Conservation (phyloP, 1,284 basidiomycete species). For the Thecaphora thlaspeos region DNA sequence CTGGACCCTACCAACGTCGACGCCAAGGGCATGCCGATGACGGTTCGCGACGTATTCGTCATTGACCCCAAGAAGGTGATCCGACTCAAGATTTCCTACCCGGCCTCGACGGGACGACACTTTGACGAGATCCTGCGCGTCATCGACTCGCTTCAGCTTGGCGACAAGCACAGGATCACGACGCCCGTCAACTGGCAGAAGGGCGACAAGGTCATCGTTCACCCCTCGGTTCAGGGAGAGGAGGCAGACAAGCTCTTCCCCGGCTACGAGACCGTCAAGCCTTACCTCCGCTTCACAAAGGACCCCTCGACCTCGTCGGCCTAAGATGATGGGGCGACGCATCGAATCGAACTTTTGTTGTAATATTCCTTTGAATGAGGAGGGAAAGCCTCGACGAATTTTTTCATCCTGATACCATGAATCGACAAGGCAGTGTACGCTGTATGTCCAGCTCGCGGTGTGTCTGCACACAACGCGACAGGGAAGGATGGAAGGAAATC, state of each 20-base stretch:
- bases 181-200: slow-evolving; percentile 89
- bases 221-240: slow-evolving; percentile 80
- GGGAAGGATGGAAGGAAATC: too few relatives aligned
- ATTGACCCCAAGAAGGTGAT: slow-evolving; percentile 56
- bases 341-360: too few relatives aligned
- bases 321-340: too few relatives aligned
- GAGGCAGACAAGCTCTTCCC: slow-evolving; percentile 88
- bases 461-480: too few relatives aligned
- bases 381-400: too few relatives aligned
- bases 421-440: too few relatives aligned
- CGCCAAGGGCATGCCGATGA: slow-evolving; percentile 73
- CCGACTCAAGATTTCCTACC: slow-evolving; percentile 81
- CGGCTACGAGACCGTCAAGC: slow-evolving; percentile 61
- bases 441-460: too few relatives aligned
- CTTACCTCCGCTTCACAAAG: slow-evolving; percentile 62
- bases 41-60: slow-evolving; percentile 60
- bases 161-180: slow-evolving; percentile 66
- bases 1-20: slow-evolving; percentile 94
- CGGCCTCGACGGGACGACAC: slow-evolving; percentile 61
- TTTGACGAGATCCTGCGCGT: slow-evolving; percentile 81
- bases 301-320: slow-evolving; percentile 31
- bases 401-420: not conserved
- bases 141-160: slow-evolving; percentile 84
- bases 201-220: slow-evolving; percentile 91
- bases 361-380: too few relatives aligned